Conservation (phyloP, 83 land plant genomes). For the Thuja plicata region DNA sequence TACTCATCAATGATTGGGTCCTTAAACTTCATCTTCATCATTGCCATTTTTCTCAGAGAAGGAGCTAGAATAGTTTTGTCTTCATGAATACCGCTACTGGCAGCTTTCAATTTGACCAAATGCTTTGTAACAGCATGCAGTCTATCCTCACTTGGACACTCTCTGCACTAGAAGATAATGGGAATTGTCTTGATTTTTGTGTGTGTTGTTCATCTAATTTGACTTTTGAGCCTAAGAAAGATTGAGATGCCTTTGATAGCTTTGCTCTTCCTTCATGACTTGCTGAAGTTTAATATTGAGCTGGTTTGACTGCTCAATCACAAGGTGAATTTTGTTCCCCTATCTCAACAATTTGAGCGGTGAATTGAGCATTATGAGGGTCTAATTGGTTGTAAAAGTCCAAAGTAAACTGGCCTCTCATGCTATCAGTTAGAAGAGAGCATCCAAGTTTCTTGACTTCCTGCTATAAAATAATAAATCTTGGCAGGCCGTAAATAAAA, state of each 20-base stretch:
- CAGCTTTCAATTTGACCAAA: background rate
- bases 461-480: background rate
- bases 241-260: background rate
- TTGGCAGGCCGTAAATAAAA: background rate
- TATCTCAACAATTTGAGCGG: background rate
- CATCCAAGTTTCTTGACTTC: background rate
- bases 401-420: background rate
- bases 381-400: background rate
- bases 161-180: background rate
- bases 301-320: background rate
- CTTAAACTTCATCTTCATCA: background rate
- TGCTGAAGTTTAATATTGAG: background rate
- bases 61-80: background rate
- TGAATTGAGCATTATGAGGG: background rate
- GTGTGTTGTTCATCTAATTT: background rate
- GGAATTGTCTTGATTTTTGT: background rate
- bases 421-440: background rate
- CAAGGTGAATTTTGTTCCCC: background rate
- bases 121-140: background rate
- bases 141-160: background rate
- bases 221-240: no score
- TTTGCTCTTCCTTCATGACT: background rate
- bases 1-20: background rate
- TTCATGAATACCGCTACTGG: background rate
- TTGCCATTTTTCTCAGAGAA: background rate